Base-by-base conservation (phyloP, 129 eudicot species). In the Flaveria linearis region DNA sequence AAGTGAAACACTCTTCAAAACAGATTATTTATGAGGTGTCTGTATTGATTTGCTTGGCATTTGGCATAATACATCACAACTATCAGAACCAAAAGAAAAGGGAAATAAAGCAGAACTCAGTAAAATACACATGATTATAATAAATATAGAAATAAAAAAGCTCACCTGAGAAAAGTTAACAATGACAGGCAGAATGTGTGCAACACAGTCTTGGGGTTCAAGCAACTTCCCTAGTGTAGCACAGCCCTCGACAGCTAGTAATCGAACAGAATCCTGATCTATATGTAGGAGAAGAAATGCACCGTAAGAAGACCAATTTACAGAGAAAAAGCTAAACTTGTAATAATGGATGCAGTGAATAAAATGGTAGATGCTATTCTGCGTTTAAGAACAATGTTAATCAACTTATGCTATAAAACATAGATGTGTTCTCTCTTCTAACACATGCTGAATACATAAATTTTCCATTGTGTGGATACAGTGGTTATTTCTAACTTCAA, bases 251-350 rank as follows among this genome's bases (percentile, higher is more conserved):
- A 95, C 99, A 80, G 99, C 99, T 71, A 95, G 92, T 36, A 95
- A 84, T 57, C 99, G 97, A 49, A 95, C 99, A 71, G 99, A 95
- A 78, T 95, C 99, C 84, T 95, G 99, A 83, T 95, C 99, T 95
- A 81, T 36, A 84, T 12, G 9, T 41, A 64, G 52, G 60, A 14
- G 52, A 50, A 72, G 52, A 61, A 28, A 16, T 80, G 15, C 72
- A 68, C 18, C 9, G 42, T 23, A 73, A 28, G 67, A 74, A 74
- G 47, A 22, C 66, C 52, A 56, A 56, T 57, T 23, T 73, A 13
- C 41, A 64, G 41, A 22, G 47, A 16, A 18, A 60, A 63, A 50
- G 25, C 3, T 26, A 41, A 39, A 79, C 50, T 45, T 84, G 78
- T 43, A 67, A 74, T 17, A 20, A 33, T 65, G 46, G 50, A 36